Evolutionary conservation across 495 filamentous ascomycete genomes (phyloP), one percentile per base, ranked within the genome.

Genomic region (Neurospora sp.): DNA sequence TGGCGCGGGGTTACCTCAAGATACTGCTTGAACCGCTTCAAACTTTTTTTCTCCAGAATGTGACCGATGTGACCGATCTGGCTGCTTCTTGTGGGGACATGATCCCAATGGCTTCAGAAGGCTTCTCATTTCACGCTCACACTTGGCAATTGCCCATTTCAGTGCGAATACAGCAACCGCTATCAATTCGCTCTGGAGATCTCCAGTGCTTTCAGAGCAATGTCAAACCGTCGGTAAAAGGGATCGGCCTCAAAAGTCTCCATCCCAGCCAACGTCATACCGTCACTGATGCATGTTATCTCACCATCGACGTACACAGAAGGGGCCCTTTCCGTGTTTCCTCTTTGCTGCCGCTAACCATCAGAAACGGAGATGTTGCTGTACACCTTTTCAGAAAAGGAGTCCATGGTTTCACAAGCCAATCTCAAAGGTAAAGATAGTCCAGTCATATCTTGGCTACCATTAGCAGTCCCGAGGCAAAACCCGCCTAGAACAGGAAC

Each of bases 271-370:
- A 72, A 66, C 27, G 27, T 66, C 54, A 66, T 66, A 37, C 54
- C 77, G 77, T 80, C 77, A 79, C 79, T 72, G 76, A 75, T 80
- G 77, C 54, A 62, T 62, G 27, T 62, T 35, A 62, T 62, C 54
- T 62, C 54, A 31, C 27, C 23, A 62, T 14, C 27, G 54, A 35
- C 54, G 54, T 9, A 35, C 35, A 18, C 27, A 66, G 31, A 66
- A 66, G 27, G 54, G 54, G 4, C 54, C 54, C 54, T 66, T 18
- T 66, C 12, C 14, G 27, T 18, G 14, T 66, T 66, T 35, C 54
- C 54, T 66, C 54, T 35, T 66, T 66, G 54, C 27, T 35, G 54
- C 14, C 18, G 6, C 54, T 35, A 66, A 37, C 12, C 54, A 66
- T 66, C 27, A 66, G 54, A 35, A 62, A 31, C 14, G 14, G 54